These are phyloP conservation scores for Carex parvula DNA, from an alignment of 176 grass and related monocot genomes.

Conservation along the genomic window DNA sequence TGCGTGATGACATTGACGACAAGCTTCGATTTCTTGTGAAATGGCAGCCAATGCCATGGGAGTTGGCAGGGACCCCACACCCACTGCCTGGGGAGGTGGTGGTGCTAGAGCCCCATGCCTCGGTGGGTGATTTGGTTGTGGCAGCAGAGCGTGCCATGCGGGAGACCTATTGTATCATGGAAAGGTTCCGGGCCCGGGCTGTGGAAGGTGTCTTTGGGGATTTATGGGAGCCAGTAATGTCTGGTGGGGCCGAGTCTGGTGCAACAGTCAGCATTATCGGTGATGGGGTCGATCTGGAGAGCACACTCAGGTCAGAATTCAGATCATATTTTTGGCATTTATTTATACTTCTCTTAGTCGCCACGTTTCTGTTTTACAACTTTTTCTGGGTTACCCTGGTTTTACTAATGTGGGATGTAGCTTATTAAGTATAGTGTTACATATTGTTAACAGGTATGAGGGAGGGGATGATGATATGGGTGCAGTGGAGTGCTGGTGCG, in stretches of 20 bases:
- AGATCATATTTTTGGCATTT: neutral
- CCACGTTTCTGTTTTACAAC: neutral
- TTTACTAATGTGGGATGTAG: neutral
- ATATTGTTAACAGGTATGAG: constrained; percentile 24
- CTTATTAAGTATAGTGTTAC: neutral
- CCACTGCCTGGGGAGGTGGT: constrained; percentile 54
- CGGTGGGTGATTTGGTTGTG: constrained; percentile 69
- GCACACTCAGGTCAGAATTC: constrained; percentile 30
- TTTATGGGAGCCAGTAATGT: constrained; percentile 83
- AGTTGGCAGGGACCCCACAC: constrained; percentile 39
- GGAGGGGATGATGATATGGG: constrained; percentile 49
- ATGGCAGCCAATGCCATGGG: constrained; percentile 59
- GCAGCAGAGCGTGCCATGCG: constrained; percentile 56
- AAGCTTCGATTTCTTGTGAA: constrained; percentile 68
- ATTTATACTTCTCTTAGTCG: neutral
- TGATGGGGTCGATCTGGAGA: constrained; percentile 52
- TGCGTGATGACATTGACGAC: constrained; percentile 74
- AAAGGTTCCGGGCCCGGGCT: constrained; percentile 47
- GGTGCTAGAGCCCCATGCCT: constrained; percentile 66
- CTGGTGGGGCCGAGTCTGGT: constrained; percentile 80
- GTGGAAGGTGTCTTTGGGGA: constrained; percentile 68
- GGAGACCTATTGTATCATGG: constrained; percentile 77
- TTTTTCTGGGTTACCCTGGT: neutral
- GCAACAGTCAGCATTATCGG: constrained; percentile 48
- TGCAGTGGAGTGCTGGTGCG: constrained; percentile 61